These are phyloP conservation scores for Coccinonectria pachysandricola DNA, from an alignment of 2,329 filamentous ascomycete genomes.

Conservation along the genomic window DNA sequence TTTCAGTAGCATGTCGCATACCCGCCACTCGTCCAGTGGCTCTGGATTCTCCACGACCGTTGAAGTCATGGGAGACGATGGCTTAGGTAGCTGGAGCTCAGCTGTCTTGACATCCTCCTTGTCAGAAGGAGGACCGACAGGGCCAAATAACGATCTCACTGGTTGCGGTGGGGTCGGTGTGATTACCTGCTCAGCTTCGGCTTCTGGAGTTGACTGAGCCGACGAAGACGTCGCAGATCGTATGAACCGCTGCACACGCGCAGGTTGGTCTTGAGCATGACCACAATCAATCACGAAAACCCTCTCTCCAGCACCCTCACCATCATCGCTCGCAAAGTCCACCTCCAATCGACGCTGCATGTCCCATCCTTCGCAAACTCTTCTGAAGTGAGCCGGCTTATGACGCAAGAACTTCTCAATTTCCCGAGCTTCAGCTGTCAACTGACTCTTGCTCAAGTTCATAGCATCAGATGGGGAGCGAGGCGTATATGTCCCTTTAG, in stretches of 20 bases:
- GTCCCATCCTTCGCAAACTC: conserved; percentile 76
- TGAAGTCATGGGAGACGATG: conserved; percentile 14
- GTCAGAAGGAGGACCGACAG: conserved; percentile 2
- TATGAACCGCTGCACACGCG: conserved; percentile 34
- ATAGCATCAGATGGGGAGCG: conserved; percentile 66
- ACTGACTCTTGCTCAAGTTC: conserved; percentile 59
- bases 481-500: conserved; percentile 70
- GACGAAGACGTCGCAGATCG: conserved; percentile 21
- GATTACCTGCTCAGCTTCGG: conserved; percentile 1
- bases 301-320: conserved; percentile 63
- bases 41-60: conserved; percentile 8
- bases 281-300: conserved; percentile 68
- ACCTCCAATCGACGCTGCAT: conserved; percentile 80
- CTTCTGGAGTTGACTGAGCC: conserved; percentile 2
- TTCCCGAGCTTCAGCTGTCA: conserved; percentile 66
- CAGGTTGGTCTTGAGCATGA: conserved; percentile 43
- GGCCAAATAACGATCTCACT: conserved; percentile 22
- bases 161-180: conserved; percentile 4
- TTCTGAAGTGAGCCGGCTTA: conserved; percentile 68
- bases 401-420: conserved; percentile 67
- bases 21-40: conserved; percentile 22
- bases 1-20: conserved; percentile 35
- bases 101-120: conserved; percentile 5
- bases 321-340: conserved; percentile 78
- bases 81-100: conserved; percentile 12